phyloP scores from a whole-genome alignment of 2,329 filamentous ascomycete species.

The Pseudocercospora cruenta region DNA sequence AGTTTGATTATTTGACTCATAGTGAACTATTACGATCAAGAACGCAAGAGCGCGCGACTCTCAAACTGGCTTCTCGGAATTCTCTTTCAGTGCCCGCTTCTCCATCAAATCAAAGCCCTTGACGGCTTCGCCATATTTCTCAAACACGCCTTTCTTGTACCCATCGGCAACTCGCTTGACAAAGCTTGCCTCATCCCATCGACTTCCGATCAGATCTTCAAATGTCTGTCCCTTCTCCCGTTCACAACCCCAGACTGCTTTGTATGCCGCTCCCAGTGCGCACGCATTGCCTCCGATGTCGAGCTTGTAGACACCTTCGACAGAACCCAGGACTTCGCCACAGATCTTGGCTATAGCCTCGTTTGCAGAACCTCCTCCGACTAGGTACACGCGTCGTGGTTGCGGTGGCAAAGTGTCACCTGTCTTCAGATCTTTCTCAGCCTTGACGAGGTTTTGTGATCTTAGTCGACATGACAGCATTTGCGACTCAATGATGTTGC shows the following conservation, averaged over 20 bases:
- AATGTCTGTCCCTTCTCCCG: constrained; percentile 65
- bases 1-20: not conserved
- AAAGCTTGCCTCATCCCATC: constrained; percentile 85
- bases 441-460: constrained; percentile 71
- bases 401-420: constrained; percentile 70
- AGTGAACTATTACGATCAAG: not conserved
- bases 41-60: not conserved
- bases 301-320: constrained; percentile 87
- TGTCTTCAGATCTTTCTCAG: constrained; percentile 46
- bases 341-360: constrained; percentile 82
- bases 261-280: constrained; percentile 90
- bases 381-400: constrained; percentile 87
- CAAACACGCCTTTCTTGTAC: constrained; percentile 74
- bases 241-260: constrained; percentile 91
- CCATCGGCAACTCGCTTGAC: constrained; percentile 82
- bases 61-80: not conserved
- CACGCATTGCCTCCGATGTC: constrained; percentile 96
- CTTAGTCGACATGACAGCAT: constrained; percentile 87
- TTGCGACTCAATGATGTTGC: constrained; percentile 92
- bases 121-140: constrained; percentile 76
- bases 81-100: constrained; percentile 57
- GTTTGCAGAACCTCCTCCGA: constrained; percentile 89
- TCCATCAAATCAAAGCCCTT: constrained; percentile 79
- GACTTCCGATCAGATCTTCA: constrained; percentile 78
- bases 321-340: constrained; percentile 84